Base-by-base conservation (phyloP, 192 early-diverging fungal genomes). In the Entophlyctis luteolus region DNA sequence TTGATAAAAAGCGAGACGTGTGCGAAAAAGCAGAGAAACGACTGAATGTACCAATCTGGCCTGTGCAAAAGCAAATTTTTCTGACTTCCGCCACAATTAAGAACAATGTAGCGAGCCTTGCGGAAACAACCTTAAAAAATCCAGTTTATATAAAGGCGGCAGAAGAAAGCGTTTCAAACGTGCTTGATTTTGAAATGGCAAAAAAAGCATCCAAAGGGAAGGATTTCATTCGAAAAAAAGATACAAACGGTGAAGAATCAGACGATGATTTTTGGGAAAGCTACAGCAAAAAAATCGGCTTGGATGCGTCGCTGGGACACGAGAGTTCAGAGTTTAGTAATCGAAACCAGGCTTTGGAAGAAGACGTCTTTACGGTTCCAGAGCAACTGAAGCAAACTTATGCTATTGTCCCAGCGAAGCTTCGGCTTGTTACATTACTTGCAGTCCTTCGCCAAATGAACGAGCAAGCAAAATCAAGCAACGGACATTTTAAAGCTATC, bases 81-180 rank as follows among this genome's bases (percentile, higher is more conserved):
- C 55, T 84, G 39, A 96, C 94, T 70, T 99, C 96, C 8, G 96
- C 96, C 3, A 99, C 96, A 0, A 79, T 98, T 35, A 83, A 86
- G 54, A 91, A 88, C 49, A 88, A 91, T 37, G 93, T 99, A 32
- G 77, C 85, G 71, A 78, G 85, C 34, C 79, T 99, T 47, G 95
- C 93, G 0, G 89, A 92, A 48, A 81, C 84, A 53, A 81, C 83
- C 18, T 79, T 99, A 36, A 78, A 76, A 20, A 81, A 93, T 54
- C 95, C 96, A 36, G 72, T 86, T 47, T 93, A 89, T 69, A 77
- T 97, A 53, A 88, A 83, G 69, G 89, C 87, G 27, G 82, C 82
- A 20, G 60, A 65, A 6, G 48, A 78, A 75, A 20, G 59, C 6
- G 63, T 27, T 31, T 31, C 18, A 28, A 23, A 4, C n/a, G 32